These are phyloP conservation scores for Luvunga scandens DNA, from an alignment of 345 rosid species.

Conservation along the genomic window DNA sequence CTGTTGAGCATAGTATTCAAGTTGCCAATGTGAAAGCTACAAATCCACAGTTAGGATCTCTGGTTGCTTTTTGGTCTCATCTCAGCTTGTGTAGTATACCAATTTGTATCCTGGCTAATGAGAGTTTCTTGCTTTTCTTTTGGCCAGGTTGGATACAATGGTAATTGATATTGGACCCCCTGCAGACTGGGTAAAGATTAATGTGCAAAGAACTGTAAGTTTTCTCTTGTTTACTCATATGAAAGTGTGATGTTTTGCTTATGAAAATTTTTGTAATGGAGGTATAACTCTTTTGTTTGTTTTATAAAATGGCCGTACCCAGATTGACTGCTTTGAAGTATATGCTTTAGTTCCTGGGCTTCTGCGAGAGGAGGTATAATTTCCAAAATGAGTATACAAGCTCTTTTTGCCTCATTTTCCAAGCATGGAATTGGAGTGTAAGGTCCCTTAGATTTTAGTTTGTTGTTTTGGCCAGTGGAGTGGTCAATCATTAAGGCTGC, in stretches of 20 bases:
- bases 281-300: neutral
- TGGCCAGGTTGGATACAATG: conserved; percentile 37
- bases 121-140: conserved; percentile 14
- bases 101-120: conserved; percentile 3
- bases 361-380: conserved; percentile 54
- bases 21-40: conserved; percentile 31
- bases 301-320: conserved; percentile 6
- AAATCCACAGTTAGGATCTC: conserved; percentile 41
- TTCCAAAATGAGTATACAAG: neutral
- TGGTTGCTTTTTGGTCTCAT: neutral
- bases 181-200: conserved; percentile 77
- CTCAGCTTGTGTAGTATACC: neutral
- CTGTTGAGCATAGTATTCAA: conserved; percentile 33
- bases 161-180: conserved; percentile 60
- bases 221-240: conserved; percentile 10
- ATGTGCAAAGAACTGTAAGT: conserved; percentile 56
- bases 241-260: neutral
- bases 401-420: neutral
- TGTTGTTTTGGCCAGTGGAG: neutral
- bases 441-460: neutral
- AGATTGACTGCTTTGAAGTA: conserved; percentile 67
- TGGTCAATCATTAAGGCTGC: neutral
- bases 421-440: conserved; percentile 1
- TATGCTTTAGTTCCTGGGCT: conserved; percentile 73
- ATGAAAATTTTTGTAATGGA: neutral